These are phyloP conservation scores for Rhizophagus prolifer DNA, from an alignment of 192 early-diverging fungal genomes.

Conservation along the genomic window DNA sequence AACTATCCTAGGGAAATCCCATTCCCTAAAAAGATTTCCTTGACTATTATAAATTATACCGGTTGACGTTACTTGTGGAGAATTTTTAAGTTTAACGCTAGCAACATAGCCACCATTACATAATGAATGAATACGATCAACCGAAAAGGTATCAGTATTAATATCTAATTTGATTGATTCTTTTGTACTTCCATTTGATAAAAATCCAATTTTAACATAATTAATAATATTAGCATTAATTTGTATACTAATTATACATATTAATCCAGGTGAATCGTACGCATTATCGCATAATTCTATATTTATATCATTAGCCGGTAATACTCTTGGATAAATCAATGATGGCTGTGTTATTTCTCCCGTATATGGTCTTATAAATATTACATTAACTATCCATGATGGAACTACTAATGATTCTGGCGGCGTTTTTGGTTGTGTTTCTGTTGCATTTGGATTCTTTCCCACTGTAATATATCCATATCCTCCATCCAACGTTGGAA, in stretches of 20 bases:
- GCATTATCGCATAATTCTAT: constrained; percentile 3
- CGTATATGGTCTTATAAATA: background rate
- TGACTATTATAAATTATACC: background rate
- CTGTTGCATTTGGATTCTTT: background rate
- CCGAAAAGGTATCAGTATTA: background rate
- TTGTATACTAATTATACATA: background rate
- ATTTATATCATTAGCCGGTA: background rate
- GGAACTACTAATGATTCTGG: background rate
- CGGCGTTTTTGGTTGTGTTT: background rate
- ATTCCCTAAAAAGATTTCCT: background rate
- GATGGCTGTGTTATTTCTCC: background rate
- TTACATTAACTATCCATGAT: background rate
- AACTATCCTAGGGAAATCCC: background rate
- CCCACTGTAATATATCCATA: background rate
- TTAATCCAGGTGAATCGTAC: background rate
- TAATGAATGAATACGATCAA: background rate
- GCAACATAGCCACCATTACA: background rate
- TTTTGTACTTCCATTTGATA: constrained; percentile 3
- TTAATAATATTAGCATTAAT: no score
- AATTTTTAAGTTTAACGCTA: background rate
- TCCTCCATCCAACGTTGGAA: background rate
- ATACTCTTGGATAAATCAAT: background rate
- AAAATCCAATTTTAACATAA: constrained; percentile 8
- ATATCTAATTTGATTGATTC: background rate
- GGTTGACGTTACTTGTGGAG: background rate